Percentiles rank a stretch among this genome's conserved stretches.
Conservation (phyloP, 1,284 basidiomycete genomes). For the Crocinoboletus sp. region DNA sequence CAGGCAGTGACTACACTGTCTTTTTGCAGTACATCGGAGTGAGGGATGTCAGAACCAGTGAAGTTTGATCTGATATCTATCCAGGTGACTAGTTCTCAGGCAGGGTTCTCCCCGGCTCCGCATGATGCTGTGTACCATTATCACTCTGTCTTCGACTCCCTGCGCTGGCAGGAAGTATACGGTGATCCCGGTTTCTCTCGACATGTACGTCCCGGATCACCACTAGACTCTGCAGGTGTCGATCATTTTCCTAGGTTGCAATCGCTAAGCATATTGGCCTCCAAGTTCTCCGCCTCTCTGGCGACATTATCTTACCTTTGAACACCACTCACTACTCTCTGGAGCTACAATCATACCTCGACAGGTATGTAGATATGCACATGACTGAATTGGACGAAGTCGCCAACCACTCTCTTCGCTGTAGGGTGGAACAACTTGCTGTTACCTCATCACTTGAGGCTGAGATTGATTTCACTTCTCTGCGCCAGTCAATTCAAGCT, state of each 20-base stretch:
- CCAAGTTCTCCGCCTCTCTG: conserved; percentile 56
- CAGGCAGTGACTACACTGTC: conserved; percentile 73
- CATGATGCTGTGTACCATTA: conserved; percentile 72
- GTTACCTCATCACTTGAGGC: conserved; percentile 18
- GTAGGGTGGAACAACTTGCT: conserved; percentile 34
- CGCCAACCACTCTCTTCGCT: neutral
- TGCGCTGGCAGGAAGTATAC: conserved; percentile 67
- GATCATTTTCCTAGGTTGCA: conserved; percentile 42
- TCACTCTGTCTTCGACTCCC: conserved; percentile 72
- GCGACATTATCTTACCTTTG: conserved; percentile 58
- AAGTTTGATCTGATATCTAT: conserved; percentile 10
- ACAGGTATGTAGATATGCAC: conserved; percentile 37
- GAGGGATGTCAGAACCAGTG: conserved; percentile 12
- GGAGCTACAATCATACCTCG: conserved; percentile 46
- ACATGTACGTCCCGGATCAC: conserved; percentile 42
- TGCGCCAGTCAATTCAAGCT: conserved; percentile 44
- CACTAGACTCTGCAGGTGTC: neutral
- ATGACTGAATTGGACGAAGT: neutral
- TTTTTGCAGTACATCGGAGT: conserved; percentile 57
- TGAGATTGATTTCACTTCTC: conserved; percentile 33
- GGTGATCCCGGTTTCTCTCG: conserved; percentile 70
- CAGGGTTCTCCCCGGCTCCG: conserved; percentile 44
- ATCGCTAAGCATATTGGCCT: conserved; percentile 66
- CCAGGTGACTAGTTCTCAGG: conserved; percentile 50
- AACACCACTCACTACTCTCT: conserved; percentile 72